Conservation (phyloP, 1,284 basidiomycete genomes). For the Calocybe gambosa region DNA sequence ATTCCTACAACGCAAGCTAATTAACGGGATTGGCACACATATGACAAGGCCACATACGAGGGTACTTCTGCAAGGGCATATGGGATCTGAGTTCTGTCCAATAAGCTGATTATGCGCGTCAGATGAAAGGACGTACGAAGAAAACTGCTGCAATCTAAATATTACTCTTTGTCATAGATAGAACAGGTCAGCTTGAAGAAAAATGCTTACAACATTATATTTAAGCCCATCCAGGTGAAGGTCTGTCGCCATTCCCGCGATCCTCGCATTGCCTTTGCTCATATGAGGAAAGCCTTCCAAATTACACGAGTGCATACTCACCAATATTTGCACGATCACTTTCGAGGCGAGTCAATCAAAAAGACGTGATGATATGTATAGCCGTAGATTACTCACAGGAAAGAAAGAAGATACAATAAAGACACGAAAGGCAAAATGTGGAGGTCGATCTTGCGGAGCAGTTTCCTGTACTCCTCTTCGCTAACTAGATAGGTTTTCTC, state of each 20-base stretch:
- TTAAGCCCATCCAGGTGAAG: constrained; percentile 32
- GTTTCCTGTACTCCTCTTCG: constrained; percentile 26
- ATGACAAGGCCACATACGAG: constrained; percentile 30
- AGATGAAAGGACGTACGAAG: constrained; percentile 30
- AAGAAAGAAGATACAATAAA: constrained; percentile 55
- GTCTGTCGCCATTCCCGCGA: constrained; percentile 36
- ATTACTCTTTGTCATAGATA: background rate
- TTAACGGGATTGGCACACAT: background rate
- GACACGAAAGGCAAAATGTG: constrained; percentile 46
- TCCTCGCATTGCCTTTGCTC: constrained; percentile 27
- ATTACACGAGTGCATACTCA: constrained; percentile 8
- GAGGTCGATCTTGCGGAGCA: constrained; percentile 44
- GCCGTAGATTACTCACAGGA: constrained; percentile 35
- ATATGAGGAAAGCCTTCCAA: background rate
- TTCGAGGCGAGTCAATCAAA: background rate
- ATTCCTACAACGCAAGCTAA: constrained; percentile 28
- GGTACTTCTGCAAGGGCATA: constrained; percentile 44
- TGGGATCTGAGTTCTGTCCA: constrained; percentile 25
- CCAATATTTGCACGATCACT: constrained; percentile 34
- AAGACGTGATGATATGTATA: background rate
- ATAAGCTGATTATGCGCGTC: background rate
- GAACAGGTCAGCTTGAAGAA: background rate
- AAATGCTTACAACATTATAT: constrained; percentile 33
- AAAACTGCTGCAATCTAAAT: constrained; percentile 40
- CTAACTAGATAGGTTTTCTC: constrained; percentile 15